phyloP scores from a whole-genome alignment of 2,329 filamentous ascomycete species.

The Hymenoscyphus salicellus region DNA sequence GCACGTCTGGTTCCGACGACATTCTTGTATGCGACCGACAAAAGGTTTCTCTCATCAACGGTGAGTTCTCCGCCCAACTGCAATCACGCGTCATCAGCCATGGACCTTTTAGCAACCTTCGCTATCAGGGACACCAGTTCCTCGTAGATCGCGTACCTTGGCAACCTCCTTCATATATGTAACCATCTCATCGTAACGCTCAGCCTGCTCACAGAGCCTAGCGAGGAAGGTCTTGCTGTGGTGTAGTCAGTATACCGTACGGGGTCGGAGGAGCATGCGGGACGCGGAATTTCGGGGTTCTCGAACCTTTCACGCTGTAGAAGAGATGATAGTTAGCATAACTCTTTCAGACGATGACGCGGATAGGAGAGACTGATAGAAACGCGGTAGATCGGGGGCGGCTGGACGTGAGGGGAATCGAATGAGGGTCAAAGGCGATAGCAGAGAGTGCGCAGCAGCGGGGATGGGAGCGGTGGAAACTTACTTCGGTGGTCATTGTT shows the following conservation, averaged over 20 bases:
- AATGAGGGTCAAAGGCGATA: constrained; percentile 13
- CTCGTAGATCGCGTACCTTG: constrained; percentile 57
- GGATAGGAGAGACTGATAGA: constrained; percentile 10
- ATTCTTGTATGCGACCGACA: constrained; percentile 99
- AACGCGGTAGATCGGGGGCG: constrained; percentile 30
- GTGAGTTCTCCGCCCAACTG: constrained; percentile 70
- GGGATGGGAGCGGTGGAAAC: constrained; percentile 21
- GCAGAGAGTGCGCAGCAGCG: constrained; percentile 18
- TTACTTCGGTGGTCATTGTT: constrained; percentile 39
- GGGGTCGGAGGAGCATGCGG: constrained; percentile 11
- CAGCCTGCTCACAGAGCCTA: constrained; percentile 99
- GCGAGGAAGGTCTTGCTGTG: constrained; percentile 98
- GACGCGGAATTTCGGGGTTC: constrained; percentile 7
- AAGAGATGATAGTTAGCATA: constrained; percentile 26
- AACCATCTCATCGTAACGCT: constrained; percentile 99
- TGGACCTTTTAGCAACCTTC: constrained; percentile 10
- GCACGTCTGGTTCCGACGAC: constrained; percentile 97
- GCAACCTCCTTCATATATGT: constrained; percentile 99
- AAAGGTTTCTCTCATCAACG: constrained; percentile 97
- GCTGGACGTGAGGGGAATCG: constrained; percentile 27
- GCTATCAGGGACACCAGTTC: constrained; percentile 25
- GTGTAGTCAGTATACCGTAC: constrained; percentile 25
- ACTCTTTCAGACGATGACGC: constrained; percentile 12
- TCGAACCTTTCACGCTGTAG: constrained; percentile 37
- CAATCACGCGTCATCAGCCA: constrained; percentile 31